phyloP scores from a whole-genome alignment of 139 green algal genomes.

The Diplosphaera chodatii region DNA sequence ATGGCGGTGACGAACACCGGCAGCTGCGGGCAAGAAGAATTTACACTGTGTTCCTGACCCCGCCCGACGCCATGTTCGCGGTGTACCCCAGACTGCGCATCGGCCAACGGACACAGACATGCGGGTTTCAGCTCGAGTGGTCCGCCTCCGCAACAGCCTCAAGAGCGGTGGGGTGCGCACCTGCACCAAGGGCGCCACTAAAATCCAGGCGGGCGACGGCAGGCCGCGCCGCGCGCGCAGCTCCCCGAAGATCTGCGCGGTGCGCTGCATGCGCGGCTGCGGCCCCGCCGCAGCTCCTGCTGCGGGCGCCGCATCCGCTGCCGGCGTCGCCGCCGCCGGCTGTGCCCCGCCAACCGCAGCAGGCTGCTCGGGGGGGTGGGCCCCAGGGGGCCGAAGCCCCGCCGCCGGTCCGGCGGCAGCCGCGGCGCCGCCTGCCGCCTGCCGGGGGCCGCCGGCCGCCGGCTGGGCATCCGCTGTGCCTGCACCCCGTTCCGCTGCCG shows the following conservation, averaged over 20 bases:
- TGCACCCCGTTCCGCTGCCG: not conserved
- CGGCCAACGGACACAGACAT: too few species aligned
- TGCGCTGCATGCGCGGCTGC: not conserved
- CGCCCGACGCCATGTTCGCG: too few species aligned
- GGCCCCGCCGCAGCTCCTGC: not conserved
- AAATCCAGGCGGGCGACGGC: conserved; percentile 59
- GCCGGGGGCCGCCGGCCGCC: not conserved
- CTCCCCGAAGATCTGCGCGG: conserved; percentile 5
- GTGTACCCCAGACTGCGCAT: too few species aligned
- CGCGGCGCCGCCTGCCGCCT: not conserved
- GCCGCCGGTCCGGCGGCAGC: too few species aligned
- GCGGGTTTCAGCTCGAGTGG: too few species aligned
- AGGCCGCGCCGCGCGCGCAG: conserved; percentile 33
- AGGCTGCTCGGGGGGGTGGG: too few species aligned
- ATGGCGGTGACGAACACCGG: conserved; percentile 56
- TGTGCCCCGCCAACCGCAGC: too few species aligned
- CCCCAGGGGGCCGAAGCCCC: too few species aligned
- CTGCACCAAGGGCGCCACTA: conserved; percentile 57
- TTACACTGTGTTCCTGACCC: too few species aligned
- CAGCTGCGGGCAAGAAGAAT: conserved; percentile 42
- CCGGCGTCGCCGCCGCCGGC: not conserved
- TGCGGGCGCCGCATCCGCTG: not conserved
- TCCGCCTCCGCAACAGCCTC: not conserved
- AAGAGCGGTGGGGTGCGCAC: too few species aligned
- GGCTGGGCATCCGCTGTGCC: not conserved